Evolutionary conservation across 805 yeast genomes (phyloP), one percentile per base, ranked within the genome.

Genomic region (Martiniozyma abietophila): DNA sequence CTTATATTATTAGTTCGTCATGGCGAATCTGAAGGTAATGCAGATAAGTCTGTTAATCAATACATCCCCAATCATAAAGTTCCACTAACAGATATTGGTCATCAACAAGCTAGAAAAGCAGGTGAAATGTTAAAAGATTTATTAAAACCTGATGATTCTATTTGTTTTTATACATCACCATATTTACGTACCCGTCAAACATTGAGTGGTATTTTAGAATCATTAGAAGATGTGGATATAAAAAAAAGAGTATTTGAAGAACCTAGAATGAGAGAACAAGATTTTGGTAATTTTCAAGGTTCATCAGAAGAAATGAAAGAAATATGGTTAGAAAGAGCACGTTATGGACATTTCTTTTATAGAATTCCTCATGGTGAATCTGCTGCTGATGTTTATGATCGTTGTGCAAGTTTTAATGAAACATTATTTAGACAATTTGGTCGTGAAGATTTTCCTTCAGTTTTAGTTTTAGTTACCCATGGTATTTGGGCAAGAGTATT

Each of bases 401-500:
- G 96, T 31, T 80, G 88, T 42, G 82, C 95, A 2, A 81, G 92
- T 11, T 88, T 88, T 55, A 85, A 85, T 53, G 95, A 85, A 55
- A 75, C 94, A 1, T 56, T 88, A 25, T 84, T 79, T 51, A 65
- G 96, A 31, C 92, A 82, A 53, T 86, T 88, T 50, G 72, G 72
- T 40, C 54, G 63, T 29, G 76, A 70, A 12, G 67, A 72, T 46
- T 82, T 83, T 51, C 86, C 96, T n/a, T 72, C 74, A 39, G 80
- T 86, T 14, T 66, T 85, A 25, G 85, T 88, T 3, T 59, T 88
- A 27, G 95, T 88, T 26, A 81, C 95, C 4, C 96, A 88, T 54
- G 96, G 96, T 8, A 83, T 88, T 11, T 85, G 94, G 89, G 81
- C 94, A 4, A 64, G 96, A 26, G 96, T 88, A 7, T 88, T 88